Conservation (phyloP, 768 basidiomycete species). For the Trametes cinnabarina region DNA sequence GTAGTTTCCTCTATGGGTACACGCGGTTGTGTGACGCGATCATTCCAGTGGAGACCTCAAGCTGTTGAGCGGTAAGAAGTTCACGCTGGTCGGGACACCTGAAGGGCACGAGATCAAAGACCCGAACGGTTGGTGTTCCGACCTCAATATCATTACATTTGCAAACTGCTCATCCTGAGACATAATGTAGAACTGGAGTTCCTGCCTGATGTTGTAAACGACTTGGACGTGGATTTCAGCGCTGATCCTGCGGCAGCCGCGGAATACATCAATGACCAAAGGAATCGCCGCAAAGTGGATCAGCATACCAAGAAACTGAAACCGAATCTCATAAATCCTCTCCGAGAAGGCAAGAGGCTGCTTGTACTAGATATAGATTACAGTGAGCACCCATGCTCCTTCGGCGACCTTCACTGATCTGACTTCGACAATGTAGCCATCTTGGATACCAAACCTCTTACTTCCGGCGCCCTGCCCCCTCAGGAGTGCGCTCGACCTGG, state of each 20-base stretch:
- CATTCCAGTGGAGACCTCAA: constrained; percentile 53
- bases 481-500: constrained; percentile 80
- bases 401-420: not conserved
- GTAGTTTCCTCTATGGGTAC: constrained; percentile 11
- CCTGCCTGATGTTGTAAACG: constrained; percentile 72
- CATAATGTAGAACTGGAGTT: constrained; percentile 50
- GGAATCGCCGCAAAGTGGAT: constrained; percentile 79
- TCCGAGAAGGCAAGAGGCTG: constrained; percentile 74
- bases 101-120: constrained; percentile 85
- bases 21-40: not conserved
- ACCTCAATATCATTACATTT: not conserved
- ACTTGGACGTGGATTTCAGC: constrained; percentile 79
- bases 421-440: constrained; percentile 51
- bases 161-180: not conserved
- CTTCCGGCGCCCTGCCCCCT: constrained; percentile 77
- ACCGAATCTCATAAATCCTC: constrained; percentile 70
- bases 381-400: constrained; percentile 44
- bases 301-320: constrained; percentile 66
- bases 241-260: constrained; percentile 57
- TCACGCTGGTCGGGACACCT: constrained; percentile 84
- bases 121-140: constrained; percentile 53
- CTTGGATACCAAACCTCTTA: constrained; percentile 80
- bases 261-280: constrained; percentile 66
- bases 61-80: constrained; percentile 63
- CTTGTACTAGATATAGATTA: constrained; percentile 90